A percentile compares a stretch with the other conserved stretches of the same genome.
These are phyloP conservation scores for Pleurozium schreberi DNA, from an alignment of 225 moss, liverwort and hornwort species.

Conservation along the genomic window DNA sequence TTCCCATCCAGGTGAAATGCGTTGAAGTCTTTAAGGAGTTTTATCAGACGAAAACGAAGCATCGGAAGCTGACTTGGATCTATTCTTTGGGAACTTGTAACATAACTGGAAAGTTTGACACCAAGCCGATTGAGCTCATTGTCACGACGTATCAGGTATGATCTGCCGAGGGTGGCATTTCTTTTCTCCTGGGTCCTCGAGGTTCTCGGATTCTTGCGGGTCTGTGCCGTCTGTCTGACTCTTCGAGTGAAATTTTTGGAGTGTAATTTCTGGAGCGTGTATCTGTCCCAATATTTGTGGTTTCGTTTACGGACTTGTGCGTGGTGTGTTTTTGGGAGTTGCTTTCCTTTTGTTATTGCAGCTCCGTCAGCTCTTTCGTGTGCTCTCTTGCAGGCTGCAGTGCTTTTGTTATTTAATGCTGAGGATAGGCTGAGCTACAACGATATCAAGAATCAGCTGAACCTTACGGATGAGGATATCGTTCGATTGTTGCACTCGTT, in stretches of 20 bases:
- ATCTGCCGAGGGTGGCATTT: not conserved
- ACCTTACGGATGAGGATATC: conserved; percentile 92
- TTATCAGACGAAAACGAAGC: conserved; percentile 98
- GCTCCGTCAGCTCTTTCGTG: not conserved
- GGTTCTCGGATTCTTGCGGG: not conserved
- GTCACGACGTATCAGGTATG: conserved; percentile 96
- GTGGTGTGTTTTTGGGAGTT: not conserved
- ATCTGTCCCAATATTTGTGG: not conserved
- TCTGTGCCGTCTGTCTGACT: not conserved
- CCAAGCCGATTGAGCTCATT: conserved; percentile 84
- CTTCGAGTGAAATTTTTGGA: too few relatives aligned
- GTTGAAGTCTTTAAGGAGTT: conserved; percentile 98
- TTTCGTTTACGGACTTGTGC: not conserved
- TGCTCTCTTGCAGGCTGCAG: conserved; percentile 57
- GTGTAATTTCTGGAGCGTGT: too few relatives aligned
- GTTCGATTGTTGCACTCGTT: conserved; percentile 87
- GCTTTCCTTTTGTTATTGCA: not conserved
- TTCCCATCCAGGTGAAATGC: conserved; percentile 55
- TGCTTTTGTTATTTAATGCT: conserved; percentile 86
- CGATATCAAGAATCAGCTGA: conserved; percentile 86
- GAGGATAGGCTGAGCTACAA: conserved; percentile 81
- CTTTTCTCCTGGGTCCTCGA: not conserved
- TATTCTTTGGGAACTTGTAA: conserved; percentile 98
- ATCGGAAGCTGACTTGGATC: conserved; percentile 96
- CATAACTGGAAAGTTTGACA: conserved; percentile 88